Conservation (phyloP, 257 asterid species). For the Penstemon eatonii region DNA sequence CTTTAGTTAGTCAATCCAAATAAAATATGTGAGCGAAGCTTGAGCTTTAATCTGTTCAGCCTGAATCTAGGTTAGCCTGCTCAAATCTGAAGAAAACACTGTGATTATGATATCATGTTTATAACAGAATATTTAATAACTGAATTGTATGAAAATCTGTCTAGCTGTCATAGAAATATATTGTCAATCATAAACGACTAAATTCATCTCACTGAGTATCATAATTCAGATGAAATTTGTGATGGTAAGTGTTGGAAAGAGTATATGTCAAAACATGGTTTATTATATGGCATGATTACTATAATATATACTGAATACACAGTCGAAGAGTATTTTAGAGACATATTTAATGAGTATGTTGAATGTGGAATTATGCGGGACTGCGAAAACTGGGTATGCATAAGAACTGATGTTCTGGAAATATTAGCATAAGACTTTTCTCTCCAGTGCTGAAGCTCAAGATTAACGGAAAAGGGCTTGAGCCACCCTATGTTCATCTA, state of each 20-base stretch:
- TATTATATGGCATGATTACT: background rate
- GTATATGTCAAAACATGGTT: background rate
- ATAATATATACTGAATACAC: background rate
- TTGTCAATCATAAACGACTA: background rate
- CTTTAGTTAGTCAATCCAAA: constrained; percentile 14
- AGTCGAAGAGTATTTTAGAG: background rate
- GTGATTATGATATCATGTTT: background rate
- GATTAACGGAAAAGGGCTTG: constrained; percentile 9
- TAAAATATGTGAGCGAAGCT: background rate
- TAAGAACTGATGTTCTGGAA: background rate
- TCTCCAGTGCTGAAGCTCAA: background rate
- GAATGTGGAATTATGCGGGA: background rate
- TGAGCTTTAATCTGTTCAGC: constrained; percentile 14
- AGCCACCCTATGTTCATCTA: background rate
- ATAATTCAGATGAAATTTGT: too few relatives aligned
- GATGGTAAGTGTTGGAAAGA: background rate
- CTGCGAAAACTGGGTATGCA: background rate
- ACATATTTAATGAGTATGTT: background rate
- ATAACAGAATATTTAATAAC: background rate
- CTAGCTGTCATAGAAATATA: background rate
- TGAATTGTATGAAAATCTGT: background rate
- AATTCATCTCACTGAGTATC: background rate
- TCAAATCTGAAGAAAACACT: constrained; percentile 6
- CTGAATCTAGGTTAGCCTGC: constrained; percentile 9
- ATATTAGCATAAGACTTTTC: background rate